These are phyloP conservation scores for Amanita thiersii DNA, from an alignment of 768 basidiomycete genomes.

Conservation along the genomic window DNA sequence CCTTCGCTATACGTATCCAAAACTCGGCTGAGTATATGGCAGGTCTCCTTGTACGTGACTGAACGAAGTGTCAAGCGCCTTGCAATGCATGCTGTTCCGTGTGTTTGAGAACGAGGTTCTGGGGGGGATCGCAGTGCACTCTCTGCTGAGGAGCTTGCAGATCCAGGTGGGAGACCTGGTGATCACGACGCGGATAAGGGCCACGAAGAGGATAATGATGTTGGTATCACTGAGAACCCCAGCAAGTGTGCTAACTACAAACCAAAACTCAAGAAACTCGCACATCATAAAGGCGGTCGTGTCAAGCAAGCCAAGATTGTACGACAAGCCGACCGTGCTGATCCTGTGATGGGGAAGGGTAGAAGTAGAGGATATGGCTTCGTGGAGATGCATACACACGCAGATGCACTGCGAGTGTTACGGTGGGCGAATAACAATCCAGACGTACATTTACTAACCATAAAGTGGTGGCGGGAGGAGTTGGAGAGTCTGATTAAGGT, in stretches of 20 bases:
- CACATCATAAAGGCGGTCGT: conserved; percentile 22
- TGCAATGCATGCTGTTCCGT: conserved; percentile 69
- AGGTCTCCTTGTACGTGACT: conserved; percentile 84
- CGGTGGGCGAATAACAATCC: conserved; percentile 94
- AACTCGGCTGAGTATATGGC: conserved; percentile 89
- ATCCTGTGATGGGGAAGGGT: conserved; percentile 79
- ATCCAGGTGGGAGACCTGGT: conserved; percentile 18
- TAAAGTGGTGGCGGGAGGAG: conserved; percentile 84
- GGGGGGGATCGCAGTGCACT: conserved; percentile 51
- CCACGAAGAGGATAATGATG: conserved; percentile 24
- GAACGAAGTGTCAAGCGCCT: conserved; percentile 88
- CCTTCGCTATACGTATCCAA: conserved; percentile 92
- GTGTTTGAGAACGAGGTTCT: conserved; percentile 77
- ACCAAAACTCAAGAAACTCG: conserved; percentile 20
- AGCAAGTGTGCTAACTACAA: conserved; percentile 24
- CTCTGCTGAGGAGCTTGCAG: conserved; percentile 62
- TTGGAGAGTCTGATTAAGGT: conserved; percentile 36
- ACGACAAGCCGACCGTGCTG: conserved; percentile 82
- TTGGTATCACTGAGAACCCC: conserved; percentile 31
- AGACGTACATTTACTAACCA: conserved; percentile 53
- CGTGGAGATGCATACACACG: conserved; percentile 80
- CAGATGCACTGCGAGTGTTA: conserved; percentile 84
- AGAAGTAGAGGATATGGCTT: conserved; percentile 94
- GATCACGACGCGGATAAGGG: conserved; percentile 15
- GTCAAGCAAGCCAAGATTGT: conserved; percentile 93